A percentile compares a stretch with the other conserved stretches of the same genome.
These are phyloP conservation scores for Dendrobium huoshanense DNA, from an alignment of 106 monocot species.

Conservation along the genomic window DNA sequence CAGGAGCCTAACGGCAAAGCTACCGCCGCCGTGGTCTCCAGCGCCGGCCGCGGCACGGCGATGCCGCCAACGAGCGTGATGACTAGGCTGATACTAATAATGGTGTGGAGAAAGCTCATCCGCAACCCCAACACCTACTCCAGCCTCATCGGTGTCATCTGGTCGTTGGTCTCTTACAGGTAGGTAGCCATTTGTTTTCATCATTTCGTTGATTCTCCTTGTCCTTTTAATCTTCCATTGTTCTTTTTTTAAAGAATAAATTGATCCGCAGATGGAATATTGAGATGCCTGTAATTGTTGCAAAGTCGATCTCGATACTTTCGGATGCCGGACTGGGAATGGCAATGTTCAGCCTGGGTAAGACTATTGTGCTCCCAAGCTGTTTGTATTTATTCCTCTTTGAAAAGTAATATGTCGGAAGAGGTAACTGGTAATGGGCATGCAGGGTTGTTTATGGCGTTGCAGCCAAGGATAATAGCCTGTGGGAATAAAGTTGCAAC, in stretches of 20 bases:
- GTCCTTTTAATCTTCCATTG: neutral
- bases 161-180: conserved; percentile 62
- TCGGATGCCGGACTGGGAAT: conserved; percentile 65
- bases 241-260: neutral
- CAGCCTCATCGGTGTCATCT: conserved; percentile 53
- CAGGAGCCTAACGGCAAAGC: conserved; percentile 10
- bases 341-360: conserved; percentile 73
- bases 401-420: neutral
- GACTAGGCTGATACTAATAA: conserved; percentile 65
- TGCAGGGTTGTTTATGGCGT: conserved; percentile 68
- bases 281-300: conserved; percentile 53
- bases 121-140: conserved; percentile 75
- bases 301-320: conserved; percentile 57
- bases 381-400: neutral
- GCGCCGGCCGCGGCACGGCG: conserved; percentile 14
- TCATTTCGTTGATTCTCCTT: neutral
- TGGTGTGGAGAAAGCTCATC: conserved; percentile 75
- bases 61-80: conserved; percentile 65
- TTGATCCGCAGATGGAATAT: conserved; percentile 40
- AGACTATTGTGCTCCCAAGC: neutral
- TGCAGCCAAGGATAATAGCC: conserved; percentile 69
- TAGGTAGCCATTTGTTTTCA: neutral
- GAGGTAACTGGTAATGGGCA: neutral
- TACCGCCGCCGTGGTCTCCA: neutral
- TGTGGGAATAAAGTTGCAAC: conserved; percentile 57